A percentile compares a stretch with the other conserved stretches of the same genome.
phyloP scores from a whole-genome alignment of 139 green algal genomes.

The Chlorella ohadii region DNA sequence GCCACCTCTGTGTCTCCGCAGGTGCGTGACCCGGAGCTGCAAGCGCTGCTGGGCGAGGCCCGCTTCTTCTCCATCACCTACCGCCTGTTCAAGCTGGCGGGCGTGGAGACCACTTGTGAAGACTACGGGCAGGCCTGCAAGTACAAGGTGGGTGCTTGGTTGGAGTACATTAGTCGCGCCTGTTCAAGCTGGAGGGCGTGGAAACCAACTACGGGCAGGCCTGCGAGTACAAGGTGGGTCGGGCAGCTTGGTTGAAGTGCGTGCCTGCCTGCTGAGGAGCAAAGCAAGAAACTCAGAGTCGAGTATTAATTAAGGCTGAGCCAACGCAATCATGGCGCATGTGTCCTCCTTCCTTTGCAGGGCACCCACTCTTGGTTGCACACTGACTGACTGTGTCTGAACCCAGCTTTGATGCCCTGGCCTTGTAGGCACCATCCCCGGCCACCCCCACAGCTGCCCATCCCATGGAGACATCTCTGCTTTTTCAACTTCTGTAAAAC shows the following conservation, averaged over 20 bases:
- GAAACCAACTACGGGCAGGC: conserved; percentile 90
- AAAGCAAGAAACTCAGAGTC: no score
- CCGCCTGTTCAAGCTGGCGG: conserved; percentile 96
- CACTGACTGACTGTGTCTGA: no score
- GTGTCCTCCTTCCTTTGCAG: no score
- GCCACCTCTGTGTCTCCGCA: background rate
- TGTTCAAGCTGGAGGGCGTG: conserved; percentile 96
- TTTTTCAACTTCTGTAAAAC: no score
- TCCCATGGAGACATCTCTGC: no score
- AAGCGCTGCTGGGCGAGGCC: conserved; percentile 80
- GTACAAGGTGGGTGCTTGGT: no score
- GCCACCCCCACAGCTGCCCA: conserved; percentile 70
- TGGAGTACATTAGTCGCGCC: no score
- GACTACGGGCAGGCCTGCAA: conserved; percentile 84
- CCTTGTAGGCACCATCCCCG: conserved; percentile 81
- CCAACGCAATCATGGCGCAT: no score
- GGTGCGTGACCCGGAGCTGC: conserved; percentile 83
- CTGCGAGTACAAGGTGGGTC: conserved; percentile 36
- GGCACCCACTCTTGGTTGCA: no score
- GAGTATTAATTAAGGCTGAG: no score
- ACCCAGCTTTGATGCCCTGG: background rate
- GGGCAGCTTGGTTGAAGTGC: no score
- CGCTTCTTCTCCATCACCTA: conserved; percentile 96
- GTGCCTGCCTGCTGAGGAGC: no score
- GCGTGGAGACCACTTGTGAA: conserved; percentile 85